These are phyloP conservation scores for Crucibulum parvulum DNA, from an alignment of 1,284 basidiomycete species.

Conservation along the genomic window DNA sequence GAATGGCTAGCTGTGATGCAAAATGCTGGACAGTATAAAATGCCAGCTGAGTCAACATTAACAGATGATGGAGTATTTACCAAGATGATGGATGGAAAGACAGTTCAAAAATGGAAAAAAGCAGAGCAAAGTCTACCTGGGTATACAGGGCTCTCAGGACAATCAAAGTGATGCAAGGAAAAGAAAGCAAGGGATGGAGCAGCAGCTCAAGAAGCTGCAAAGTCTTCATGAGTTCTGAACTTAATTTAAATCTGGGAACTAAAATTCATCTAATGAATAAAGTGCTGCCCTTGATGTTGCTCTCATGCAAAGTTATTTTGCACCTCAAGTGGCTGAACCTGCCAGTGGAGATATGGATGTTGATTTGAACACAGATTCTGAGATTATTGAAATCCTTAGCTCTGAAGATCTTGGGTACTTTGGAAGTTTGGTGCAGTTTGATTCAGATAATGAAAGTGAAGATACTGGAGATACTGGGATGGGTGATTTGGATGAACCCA, in stretches of 20 bases:
- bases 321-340: background rate
- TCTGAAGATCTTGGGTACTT: background rate
- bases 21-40: background rate
- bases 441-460: background rate
- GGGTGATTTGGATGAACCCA: background rate
- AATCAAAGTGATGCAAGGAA: background rate
- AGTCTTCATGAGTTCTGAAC: background rate
- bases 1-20: background rate
- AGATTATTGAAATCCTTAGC: background rate
- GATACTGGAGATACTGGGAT: background rate
- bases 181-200: background rate
- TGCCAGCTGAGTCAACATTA: background rate
- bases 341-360: background rate
- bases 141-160: background rate
- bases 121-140: background rate
- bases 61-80: background rate
- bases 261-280: too few relatives aligned
- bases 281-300: background rate
- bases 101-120: background rate
- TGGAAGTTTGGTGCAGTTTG: background rate
- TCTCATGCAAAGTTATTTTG: background rate
- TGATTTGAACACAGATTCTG: background rate
- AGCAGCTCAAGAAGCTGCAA: background rate
- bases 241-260: background rate
- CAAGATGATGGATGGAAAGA: background rate